Evolutionary conservation across 768 basidiomycete species (phyloP).

Genomic region (Lactifluus subvellereus): DNA sequence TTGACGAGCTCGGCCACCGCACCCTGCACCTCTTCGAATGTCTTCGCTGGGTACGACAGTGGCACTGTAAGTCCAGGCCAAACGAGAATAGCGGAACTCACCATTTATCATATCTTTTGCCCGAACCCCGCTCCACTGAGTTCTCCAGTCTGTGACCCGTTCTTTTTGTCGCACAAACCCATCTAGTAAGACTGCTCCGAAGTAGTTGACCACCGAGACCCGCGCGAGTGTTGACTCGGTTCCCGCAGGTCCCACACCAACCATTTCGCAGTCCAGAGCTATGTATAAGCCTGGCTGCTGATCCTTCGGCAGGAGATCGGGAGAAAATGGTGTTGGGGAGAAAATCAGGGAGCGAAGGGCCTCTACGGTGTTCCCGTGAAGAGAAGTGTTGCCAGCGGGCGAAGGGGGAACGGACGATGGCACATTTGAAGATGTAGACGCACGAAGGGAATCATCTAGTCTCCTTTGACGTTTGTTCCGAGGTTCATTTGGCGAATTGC

Average conservation of each 20-base stretch:
- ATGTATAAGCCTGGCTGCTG: constrained; percentile 58
- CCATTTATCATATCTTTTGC: constrained; percentile 66
- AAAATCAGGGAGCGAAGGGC: constrained; percentile 12
- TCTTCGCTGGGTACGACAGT: constrained; percentile 46
- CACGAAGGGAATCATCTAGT: not conserved
- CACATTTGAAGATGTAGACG: constrained; percentile 9
- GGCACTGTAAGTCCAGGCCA: not conserved
- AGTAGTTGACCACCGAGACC: constrained; percentile 84
- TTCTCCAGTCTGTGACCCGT: constrained; percentile 88
- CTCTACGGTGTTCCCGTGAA: constrained; percentile 2
- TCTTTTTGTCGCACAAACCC: constrained; percentile 84
- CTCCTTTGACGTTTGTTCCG: constrained; percentile 4
- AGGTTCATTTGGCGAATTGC: not conserved
- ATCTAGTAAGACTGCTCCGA: constrained; percentile 75
- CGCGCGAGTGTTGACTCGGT: constrained; percentile 81
- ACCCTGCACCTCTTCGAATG: constrained; percentile 76
- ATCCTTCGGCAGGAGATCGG: constrained; percentile 16
- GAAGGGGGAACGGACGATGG: not conserved
- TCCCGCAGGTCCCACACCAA: constrained; percentile 84
- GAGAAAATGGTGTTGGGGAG: constrained; percentile 31
- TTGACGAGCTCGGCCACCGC: constrained; percentile 69
- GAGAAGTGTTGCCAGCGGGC: not conserved
- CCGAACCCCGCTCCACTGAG: constrained; percentile 82
- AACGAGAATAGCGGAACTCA: constrained; percentile 29
- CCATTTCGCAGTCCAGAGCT: constrained; percentile 96